These are phyloP conservation scores for Acrocalymma vagum DNA, from an alignment of 2,329 filamentous ascomycete species.

Conservation along the genomic window DNA sequence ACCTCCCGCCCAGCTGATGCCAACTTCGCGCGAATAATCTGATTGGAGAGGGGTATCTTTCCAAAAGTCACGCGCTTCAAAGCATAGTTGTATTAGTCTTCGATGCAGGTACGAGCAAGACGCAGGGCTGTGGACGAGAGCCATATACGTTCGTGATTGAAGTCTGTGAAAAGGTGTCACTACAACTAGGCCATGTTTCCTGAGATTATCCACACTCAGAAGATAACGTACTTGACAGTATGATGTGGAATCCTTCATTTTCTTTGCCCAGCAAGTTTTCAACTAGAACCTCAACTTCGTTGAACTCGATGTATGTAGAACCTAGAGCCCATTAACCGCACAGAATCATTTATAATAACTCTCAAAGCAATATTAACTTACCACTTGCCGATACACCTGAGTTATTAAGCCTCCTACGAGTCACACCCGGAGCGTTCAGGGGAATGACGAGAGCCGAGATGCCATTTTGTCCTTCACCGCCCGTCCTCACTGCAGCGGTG, in stretches of 20 bases:
- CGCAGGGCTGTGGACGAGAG: slow-evolving; percentile 72
- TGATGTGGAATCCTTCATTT: slow-evolving; percentile 74
- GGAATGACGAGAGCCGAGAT: slow-evolving; percentile 81
- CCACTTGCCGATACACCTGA: slow-evolving; percentile 9
- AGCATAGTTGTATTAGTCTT: slow-evolving; percentile 83
- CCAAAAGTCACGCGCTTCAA: slow-evolving; percentile 83
- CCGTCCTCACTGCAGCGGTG: slow-evolving; percentile 77
- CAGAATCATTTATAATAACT: too few species aligned
- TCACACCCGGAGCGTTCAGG: slow-evolving; percentile 59
- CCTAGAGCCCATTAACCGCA: slow-evolving; percentile 76
- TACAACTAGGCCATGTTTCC: not conserved
- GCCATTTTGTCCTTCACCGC: slow-evolving; percentile 62
- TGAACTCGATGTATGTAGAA: slow-evolving; percentile 79
- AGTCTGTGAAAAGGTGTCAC: slow-evolving; percentile 60
- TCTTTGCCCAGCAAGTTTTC: slow-evolving; percentile 79
- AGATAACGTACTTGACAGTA: slow-evolving; percentile 64
- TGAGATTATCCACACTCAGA: not conserved
- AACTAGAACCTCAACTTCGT: slow-evolving; percentile 83
- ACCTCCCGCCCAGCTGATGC: slow-evolving; percentile 54
- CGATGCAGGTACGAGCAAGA: slow-evolving; percentile 70
- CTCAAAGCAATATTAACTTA: slow-evolving; percentile 55
- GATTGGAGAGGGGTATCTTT: slow-evolving; percentile 80
- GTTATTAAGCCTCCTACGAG: slow-evolving; percentile 6
- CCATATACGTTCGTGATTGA: slow-evolving; percentile 82
- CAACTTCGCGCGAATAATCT: slow-evolving; percentile 78